phyloP scores from a whole-genome alignment of 768 basidiomycete species.

The Pulveroboletus sp. region DNA sequence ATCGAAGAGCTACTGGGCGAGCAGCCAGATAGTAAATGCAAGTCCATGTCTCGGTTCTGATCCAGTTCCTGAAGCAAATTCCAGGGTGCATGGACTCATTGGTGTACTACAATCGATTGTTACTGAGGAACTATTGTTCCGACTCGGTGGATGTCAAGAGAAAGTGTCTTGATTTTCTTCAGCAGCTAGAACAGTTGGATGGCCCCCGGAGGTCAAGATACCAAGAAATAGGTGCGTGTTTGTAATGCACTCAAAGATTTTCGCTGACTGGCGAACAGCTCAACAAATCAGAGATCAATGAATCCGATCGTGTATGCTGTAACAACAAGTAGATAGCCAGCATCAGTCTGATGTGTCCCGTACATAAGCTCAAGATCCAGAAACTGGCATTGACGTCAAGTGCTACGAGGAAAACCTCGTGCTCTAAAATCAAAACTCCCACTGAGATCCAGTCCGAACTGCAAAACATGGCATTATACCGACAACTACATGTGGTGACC shows the following conservation, averaged over 20 bases:
- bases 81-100: conserved; percentile 95
- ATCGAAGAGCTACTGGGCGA: conserved; percentile 85
- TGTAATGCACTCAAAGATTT: not conserved
- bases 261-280: conserved; percentile 14
- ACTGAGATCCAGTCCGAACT: not conserved
- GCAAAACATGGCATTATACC: conserved; percentile 9
- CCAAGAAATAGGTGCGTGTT: conserved; percentile 52
- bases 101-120: conserved; percentile 75
- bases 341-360: not conserved
- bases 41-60: conserved; percentile 19
- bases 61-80: not conserved
- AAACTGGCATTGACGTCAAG: no score
- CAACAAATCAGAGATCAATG: conserved; percentile 14
- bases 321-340: no score
- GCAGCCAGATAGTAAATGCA: conserved; percentile 93
- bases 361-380: no score
- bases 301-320: conserved; percentile 4
- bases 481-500: conserved; percentile 20
- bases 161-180: conserved; percentile 51
- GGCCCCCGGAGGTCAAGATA: conserved; percentile 66
- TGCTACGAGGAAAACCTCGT: no score
- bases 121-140: conserved; percentile 48
- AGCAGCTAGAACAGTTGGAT: conserved; percentile 63
- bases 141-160: conserved; percentile 37
- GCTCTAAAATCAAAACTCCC: no score